Evolutionary conservation across 1,284 basidiomycete genomes (phyloP).

Genomic region (Cystobasidium pallidum): DNA sequence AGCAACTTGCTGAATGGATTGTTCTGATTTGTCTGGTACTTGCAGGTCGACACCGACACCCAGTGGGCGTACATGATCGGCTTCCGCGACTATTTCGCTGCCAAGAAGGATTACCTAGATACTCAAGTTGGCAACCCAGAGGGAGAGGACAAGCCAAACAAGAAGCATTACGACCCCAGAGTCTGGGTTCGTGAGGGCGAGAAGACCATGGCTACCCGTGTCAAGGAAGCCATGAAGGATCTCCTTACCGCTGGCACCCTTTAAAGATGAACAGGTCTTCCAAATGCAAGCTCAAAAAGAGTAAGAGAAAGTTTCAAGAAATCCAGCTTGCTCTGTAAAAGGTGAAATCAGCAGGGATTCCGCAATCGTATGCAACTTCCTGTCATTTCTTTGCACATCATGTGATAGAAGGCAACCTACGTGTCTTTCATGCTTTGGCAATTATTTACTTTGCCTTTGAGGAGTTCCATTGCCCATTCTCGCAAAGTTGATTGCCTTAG

Average conservation of each 20-base stretch:
- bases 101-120: slow-evolving; percentile 82
- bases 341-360: too few species aligned
- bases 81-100: slow-evolving; percentile 75
- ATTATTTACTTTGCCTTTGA: too few species aligned
- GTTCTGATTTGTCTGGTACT: background rate
- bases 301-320: too few species aligned
- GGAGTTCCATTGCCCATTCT: too few species aligned
- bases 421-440: too few species aligned
- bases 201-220: slow-evolving; percentile 85
- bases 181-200: slow-evolving; percentile 98
- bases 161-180: slow-evolving; percentile 90
- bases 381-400: too few species aligned
- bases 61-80: slow-evolving; percentile 46
- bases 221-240: slow-evolving; percentile 89
- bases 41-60: slow-evolving; percentile 39
- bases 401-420: too few species aligned
- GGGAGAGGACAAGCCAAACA: slow-evolving; percentile 91
- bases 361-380: too few species aligned
- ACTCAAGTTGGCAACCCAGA: slow-evolving; percentile 88
- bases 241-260: slow-evolving; percentile 57
- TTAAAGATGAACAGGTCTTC: too few species aligned
- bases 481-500: too few species aligned
- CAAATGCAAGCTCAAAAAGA: too few species aligned
- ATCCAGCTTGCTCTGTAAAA: too few species aligned
- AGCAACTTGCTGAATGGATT: background rate